A percentile compares a stretch with the other conserved stretches of the same genome.
These are phyloP conservation scores for Strobilomyces dryophilus DNA, from an alignment of 768 basidiomycete genomes.

Conservation along the genomic window DNA sequence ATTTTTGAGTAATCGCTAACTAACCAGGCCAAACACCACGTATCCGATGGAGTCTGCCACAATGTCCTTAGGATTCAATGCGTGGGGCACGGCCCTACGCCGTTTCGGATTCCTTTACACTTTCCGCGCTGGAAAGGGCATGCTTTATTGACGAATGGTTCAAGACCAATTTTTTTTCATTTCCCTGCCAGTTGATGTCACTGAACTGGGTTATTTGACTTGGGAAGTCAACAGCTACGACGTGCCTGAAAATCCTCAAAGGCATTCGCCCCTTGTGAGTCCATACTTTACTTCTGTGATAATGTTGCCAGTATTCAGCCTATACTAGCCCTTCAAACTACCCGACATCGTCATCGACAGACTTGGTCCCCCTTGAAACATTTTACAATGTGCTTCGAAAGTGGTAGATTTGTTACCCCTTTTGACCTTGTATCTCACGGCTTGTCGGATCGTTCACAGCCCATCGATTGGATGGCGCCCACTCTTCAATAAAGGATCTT, in stretches of 20 bases:
- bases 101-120: slow-evolving; percentile 30
- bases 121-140: slow-evolving; percentile 11
- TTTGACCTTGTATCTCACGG: not conserved
- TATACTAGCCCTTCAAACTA: not conserved
- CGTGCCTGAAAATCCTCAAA: slow-evolving; percentile 7
- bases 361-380: slow-evolving; percentile 1
- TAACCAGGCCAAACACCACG: slow-evolving; percentile 21
- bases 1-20: not conserved
- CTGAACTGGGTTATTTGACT: slow-evolving; percentile 20
- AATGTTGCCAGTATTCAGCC: not conserved
- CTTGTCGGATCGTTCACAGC: not conserved
- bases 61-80: slow-evolving; percentile 23
- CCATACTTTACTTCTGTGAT: not conserved
- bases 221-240: slow-evolving; percentile 30
- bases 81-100: slow-evolving; percentile 18
- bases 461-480: slow-evolving; percentile 14
- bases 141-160: slow-evolving; percentile 36
- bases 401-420: not conserved
- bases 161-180: slow-evolving; percentile 25
- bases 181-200: slow-evolving; percentile 18
- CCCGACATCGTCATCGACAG: not conserved
- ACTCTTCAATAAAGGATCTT: slow-evolving; percentile 1
- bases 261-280: not conserved
- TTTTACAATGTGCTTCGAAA: slow-evolving; percentile 7
- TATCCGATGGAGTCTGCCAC: slow-evolving; percentile 29